Evolutionary conservation across 176 grass and related monocot genomes (phyloP), one percentile per base, ranked within the genome.

Genomic region (Tillandsia leiboldiana): DNA sequence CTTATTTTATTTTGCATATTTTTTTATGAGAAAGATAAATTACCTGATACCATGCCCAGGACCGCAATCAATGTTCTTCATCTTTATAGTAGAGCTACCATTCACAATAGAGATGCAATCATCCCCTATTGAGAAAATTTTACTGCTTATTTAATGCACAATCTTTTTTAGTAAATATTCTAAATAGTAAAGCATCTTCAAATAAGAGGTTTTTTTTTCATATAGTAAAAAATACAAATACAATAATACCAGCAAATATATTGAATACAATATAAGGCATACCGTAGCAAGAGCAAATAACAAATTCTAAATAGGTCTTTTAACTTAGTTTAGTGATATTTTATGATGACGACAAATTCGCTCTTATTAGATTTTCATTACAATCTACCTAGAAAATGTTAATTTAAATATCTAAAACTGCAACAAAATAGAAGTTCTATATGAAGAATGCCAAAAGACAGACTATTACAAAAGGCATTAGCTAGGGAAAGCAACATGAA

Each of bases 71-170:
- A 96, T 83, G 73, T 80, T 71, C 29, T 63, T 71, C 88, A 96
- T 96, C 70, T 62, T 75, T 48, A 96, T 23, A 56, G 67, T 70
- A 81, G 83, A 87, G 86, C 81, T 92, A 24, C 71, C 92, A 73
- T 92, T 96, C 51, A 77, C 82, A 79, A 96, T 87, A 63, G 92
- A 96, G 57, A 96, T 54, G 52, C 92, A 96, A 81, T 96, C 88
- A 74, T 96, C 92, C 66, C 92, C 83, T 85, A 71, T 63, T 67
- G 62, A 57, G 20, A 67, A 52, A 51, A 51, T 51, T 23, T 61
- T 61, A n/a, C 12, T 23, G 17, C 15, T 8, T 61, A 61, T 9
- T 61, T 7, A 61, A 23, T 2, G 10, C 56, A 61, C 22, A 20
- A 18, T 61, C 10, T 9, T 18, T 61, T n/a, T 15, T 8, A 18